Evolutionary conservation across 2,329 filamentous ascomycete species (phyloP), one percentile per base, ranked within the genome.

Genomic region (Bertia moriformis): DNA sequence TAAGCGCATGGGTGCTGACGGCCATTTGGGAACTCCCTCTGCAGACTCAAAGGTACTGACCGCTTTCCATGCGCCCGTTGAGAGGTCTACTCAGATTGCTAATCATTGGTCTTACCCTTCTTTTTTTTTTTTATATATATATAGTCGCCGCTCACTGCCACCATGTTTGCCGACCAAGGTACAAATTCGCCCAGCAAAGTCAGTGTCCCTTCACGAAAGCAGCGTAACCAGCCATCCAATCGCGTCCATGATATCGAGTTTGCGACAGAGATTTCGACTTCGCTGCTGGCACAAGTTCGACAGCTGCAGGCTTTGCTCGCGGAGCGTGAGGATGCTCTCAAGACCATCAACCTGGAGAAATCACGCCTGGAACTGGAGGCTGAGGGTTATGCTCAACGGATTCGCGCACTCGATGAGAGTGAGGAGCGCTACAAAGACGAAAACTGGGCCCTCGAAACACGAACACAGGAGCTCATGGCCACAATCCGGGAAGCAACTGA

Each of bases 341-440:
- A 83, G 55, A 70, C 78, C 14, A 67, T 78, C 44, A 82, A 82
- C 48, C 57, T 76, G 39, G 85, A 93, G 45, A 84, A 82, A 49
- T 80, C 82, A 4, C 74, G 76, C 43, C 67, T 96, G 24, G 88
- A 96, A 56, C 71, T 84, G 22, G 88, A 95, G 47, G 73, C 78
- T 0, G 83, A 93, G 54, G 75, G 72, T 3, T 73, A 93, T 45
- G 73, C 81, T 39, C 84, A 93, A 55, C 77, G 87, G 22, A 66
- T 96, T 46, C 82, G 84, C 52, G 72, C 73, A 4, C 66, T 95
- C 30, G 88, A 95, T 49, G 91, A 98, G 59, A 94, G 83, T 54
- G 91, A 98, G 57, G 83, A 93, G 51, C 80, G 85, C 39, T 94
- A 93, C 63, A 96, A 95, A 61, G 91, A 98, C 52, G 91, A 96